Base-by-base conservation (phyloP, 441 rosid genomes). In the Aleurites moluccanus region DNA sequence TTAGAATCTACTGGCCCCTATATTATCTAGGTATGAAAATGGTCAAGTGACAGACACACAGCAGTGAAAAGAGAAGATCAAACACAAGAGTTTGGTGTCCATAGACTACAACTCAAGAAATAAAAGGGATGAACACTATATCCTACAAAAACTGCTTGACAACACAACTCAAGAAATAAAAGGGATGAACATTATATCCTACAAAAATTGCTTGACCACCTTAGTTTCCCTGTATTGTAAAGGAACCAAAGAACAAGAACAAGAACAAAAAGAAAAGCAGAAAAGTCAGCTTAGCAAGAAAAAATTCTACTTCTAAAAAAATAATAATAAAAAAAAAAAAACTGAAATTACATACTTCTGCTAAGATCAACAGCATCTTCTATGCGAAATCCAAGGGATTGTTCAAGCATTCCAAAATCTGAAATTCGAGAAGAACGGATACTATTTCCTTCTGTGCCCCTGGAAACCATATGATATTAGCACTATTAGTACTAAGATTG, bases 331-430 rank as follows among this genome's bases (percentile, higher is more conserved):
- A 61, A 69, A 53, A 69, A 74, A 6, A 4, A 78, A 59, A 70
- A 64, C 1, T 35, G 33, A 16, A 42, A 77, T 23, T 23, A 67
- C 89, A 70, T 86, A 87, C 91, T 82, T 81, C 87, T 80, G 77
- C 86, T 69, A 53, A 83, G 86, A 74, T 87, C 86, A 80, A 86
- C 78, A 67, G 87, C 88, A 80, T 85, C 84, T 79, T 86, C 90
- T 27, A 82, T 72, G 70, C 81, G 86, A 77, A 86, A 81, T 67
- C 88, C 92, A 76, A 85, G 80, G 60, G 90, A 83, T 73, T 85
- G 89, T 73, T 87, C 91, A 59, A 85, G 82, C 52, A 78, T 69
- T 38, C 87, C 82, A 64, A 87, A 83, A 65, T 80, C 86, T 67
- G 90, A 64, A 76, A 85, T 81, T 83, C 75, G 84, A 77, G 86